Evolutionary conservation across 345 rosid genomes (phyloP), one percentile per base, ranked within the genome.

Genomic region (Cardamine occulta): DNA sequence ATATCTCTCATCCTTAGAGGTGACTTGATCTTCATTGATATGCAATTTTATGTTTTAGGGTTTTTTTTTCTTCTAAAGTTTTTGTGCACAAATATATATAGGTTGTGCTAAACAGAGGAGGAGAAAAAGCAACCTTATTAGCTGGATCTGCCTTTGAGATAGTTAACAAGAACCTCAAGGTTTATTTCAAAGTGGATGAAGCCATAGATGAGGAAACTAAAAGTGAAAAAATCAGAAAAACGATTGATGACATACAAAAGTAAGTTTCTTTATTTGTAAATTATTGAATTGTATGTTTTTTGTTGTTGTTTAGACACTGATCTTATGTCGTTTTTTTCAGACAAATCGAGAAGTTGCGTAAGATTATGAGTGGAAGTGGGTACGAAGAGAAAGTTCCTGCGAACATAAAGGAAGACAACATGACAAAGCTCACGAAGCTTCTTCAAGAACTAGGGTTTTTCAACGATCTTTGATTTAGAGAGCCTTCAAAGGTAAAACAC

Each of bases 131-230:
- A 58, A 89, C 92, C 62, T 97, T 96, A 13, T 76, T 44, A 44
- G 49, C 77, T 47, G 88, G 84, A 66, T 89, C 93, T 81, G 85
- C 86, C 1, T 85, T 95, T 34, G 93, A 89, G 86, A 89, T 85
- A 3, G 96, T 95, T 11, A 88, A 92, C 34, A 97, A 89, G 80
- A 86, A 87, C 82, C 86, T 95, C 57, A 84, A 81, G 72, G 88
- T 92, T 48, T 92, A 92, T 84, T 89, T 95, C 1, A 78, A 86
- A 85, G 92, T 86, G 54, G 81, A 89, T 18, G 93, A 96, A 66
- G 72, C 84, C 62, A 80, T 91, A 8, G 82, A 88, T 69, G 52
- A 82, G 31, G 86, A 83, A 74, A 87, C 85, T 51, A 91, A 90
- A 74, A 85, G 49, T 10, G 93, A 84, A 70, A 95, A 88, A 83